Evolutionary conservation across 164 flowering plant genomes (phyloP), one percentile per base, ranked within the genome.

Genomic region (Vitis amurensis): DNA sequence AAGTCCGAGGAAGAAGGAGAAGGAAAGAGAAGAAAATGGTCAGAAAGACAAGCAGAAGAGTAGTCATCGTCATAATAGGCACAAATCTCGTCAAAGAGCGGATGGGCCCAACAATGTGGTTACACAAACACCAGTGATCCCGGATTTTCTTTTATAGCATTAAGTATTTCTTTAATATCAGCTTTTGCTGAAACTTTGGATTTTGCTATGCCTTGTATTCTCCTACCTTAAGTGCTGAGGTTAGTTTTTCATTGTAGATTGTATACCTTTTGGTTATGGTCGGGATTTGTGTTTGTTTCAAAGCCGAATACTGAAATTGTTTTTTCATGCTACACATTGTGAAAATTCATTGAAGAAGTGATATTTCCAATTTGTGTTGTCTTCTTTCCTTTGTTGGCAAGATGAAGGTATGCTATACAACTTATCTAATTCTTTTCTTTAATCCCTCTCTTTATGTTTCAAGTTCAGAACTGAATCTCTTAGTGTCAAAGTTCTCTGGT

Each of bases 141-240:
- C 92, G 15, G 98, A 94, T 85, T 88, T 89, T 71, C 97, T 92
- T 68, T 78, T 94, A 73, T 94, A 84, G 81, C 74, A 69, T 55
- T 74, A 47, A 53, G 50, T 47, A 1, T 50, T 67, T 60, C 11
- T 52, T 50, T 23, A 52, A 29, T 9, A 44, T n/a, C 13, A 15
- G 10, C 16, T 63, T 49, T 47, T 49, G 37, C 56, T 44, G n/a
- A 52, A 60, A 59, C 11, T 61, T 37, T 23, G 51, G 58, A 60
- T 52, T 27, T 51, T 44, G 4, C 48, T 27, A 0, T 59, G 51
- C 73, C 59, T 55, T 68, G 62, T 60, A 63, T 59, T 59, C 16
- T 1, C 44, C 64, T 30, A 68, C 48, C 44, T 56, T 47, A 63
- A 23, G 8, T 62, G 63, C 50, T 5, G 48, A 67, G 75, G 73